Conservation (phyloP, 177 flowering plant genomes). For the Vitis hybrid region DNA sequence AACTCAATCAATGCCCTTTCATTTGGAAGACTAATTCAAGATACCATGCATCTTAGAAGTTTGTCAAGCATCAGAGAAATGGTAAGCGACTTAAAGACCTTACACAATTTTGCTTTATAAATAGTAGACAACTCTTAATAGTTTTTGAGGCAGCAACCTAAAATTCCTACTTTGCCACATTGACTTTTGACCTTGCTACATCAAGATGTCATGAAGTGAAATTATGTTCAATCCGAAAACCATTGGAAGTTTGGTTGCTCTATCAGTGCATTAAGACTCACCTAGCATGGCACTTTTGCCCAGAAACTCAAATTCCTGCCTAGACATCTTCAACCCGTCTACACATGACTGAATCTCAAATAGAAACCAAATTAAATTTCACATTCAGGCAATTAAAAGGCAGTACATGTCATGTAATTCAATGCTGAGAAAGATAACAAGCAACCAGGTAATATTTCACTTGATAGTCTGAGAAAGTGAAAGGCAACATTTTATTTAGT, state of each 20-base stretch:
- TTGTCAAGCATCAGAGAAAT: too few relatives aligned
- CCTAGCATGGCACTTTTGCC: neutral
- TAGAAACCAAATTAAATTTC: neutral
- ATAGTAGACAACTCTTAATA: neutral
- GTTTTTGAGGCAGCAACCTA: neutral
- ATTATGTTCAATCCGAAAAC: neutral
- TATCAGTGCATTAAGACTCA: neutral
- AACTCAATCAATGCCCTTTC: neutral
- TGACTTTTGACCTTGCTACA: neutral
- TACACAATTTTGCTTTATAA: neutral
- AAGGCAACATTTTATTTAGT: neutral
- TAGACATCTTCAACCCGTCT: neutral
- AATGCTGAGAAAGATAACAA: neutral
- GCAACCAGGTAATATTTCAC: neutral
- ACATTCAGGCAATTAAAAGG: neutral
- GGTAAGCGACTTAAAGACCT: too few relatives aligned
- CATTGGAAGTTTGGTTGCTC: neutral
- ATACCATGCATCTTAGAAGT: neutral
- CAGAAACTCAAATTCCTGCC: too few relatives aligned
- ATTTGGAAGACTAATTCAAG: neutral
- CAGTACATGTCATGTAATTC: neutral
- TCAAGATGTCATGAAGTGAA: neutral
- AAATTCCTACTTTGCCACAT: neutral
- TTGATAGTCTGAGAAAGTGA: neutral
- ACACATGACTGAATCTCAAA: neutral